A percentile compares a stretch with the other conserved stretches of the same genome.
Conservation (phyloP, 768 basidiomycete species). For the Termitomyces sp. region DNA sequence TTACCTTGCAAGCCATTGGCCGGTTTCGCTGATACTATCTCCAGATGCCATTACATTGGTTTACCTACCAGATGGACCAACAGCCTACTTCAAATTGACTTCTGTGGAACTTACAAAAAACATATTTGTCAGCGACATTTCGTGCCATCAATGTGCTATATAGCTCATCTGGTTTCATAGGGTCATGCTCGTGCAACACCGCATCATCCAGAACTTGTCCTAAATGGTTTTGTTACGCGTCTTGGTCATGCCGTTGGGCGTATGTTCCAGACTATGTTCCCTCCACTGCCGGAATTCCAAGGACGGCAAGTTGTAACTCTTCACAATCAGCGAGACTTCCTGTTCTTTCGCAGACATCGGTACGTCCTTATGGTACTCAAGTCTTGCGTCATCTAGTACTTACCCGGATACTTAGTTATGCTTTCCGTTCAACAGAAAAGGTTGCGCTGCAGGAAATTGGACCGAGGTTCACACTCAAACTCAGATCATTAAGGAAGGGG, state of each 20-base stretch:
- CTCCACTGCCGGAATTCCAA: slow-evolving; percentile 90
- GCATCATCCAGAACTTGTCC: slow-evolving; percentile 90
- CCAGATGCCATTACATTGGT: slow-evolving; percentile 90
- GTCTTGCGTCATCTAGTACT: neutral
- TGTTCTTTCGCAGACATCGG: slow-evolving; percentile 96
- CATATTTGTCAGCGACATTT: slow-evolving; percentile 59
- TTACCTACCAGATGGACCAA: slow-evolving; percentile 87
- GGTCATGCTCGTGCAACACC: slow-evolving; percentile 90
- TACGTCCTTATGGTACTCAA: slow-evolving; percentile 25
- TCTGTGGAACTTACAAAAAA: slow-evolving; percentile 82
- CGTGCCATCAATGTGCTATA: neutral
- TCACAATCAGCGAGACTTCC: slow-evolving; percentile 96
- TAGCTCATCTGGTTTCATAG: slow-evolving; percentile 29
- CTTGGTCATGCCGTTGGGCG: slow-evolving; percentile 91
- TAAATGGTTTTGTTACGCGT: slow-evolving; percentile 91
- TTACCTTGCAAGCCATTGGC: neutral
- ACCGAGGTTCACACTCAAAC: slow-evolving; percentile 92
- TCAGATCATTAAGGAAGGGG: slow-evolving; percentile 84
- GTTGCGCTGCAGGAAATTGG: slow-evolving; percentile 96
- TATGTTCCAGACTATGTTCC: slow-evolving; percentile 96
- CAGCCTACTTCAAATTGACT: slow-evolving; percentile 92
- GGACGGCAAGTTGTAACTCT: slow-evolving; percentile 96
- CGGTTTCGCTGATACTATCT: neutral
- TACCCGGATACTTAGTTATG: slow-evolving; percentile 51
- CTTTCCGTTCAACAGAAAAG: slow-evolving; percentile 86